Conservation (phyloP, 352 stramenopile genomes). For the Thalassiosira sp. region DNA sequence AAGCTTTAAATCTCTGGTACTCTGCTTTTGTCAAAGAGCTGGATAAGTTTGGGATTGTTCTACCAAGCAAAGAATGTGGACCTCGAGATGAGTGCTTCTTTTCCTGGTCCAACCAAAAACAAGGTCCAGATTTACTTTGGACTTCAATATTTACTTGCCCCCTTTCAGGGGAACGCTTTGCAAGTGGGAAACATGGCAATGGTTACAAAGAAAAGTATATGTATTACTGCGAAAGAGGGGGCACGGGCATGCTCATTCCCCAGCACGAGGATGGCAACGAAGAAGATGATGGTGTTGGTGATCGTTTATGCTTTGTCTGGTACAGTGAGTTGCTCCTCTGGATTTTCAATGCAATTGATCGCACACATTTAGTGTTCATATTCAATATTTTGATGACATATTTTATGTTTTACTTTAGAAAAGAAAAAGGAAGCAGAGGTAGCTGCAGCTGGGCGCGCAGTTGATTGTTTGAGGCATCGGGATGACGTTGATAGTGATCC, state of each 20-base stretch:
- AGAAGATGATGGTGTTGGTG: background rate
- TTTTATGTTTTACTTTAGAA: background rate
- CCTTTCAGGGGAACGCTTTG: conserved; percentile 41
- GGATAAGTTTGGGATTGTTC: conserved; percentile 7
- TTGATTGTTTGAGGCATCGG: conserved; percentile 38
- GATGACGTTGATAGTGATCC: background rate
- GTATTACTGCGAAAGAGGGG: conserved; percentile 18
- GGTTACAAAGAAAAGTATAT: background rate
- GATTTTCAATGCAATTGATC: background rate
- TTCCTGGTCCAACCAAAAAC: conserved; percentile 16
- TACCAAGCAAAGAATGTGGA: conserved; percentile 13
- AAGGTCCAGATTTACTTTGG: conserved; percentile 12
- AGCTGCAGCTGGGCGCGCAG: conserved; percentile 34
- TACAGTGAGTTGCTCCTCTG: conserved; percentile 12
- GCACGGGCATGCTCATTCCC: conserved; percentile 22
- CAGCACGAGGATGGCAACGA: background rate
- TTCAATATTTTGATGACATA: background rate
- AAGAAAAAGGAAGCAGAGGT: conserved; percentile 44
- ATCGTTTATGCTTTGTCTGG: conserved; percentile 34
- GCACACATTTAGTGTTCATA: background rate
- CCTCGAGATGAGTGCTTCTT: conserved; percentile 16
- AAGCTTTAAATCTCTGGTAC: conserved; percentile 29
- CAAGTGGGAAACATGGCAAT: conserved; percentile 9
- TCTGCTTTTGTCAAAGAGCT: conserved; percentile 13
- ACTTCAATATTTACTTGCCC: conserved; percentile 47